Evolutionary conservation across 768 basidiomycete genomes (phyloP).

Genomic region (Mycena vitilis): DNA sequence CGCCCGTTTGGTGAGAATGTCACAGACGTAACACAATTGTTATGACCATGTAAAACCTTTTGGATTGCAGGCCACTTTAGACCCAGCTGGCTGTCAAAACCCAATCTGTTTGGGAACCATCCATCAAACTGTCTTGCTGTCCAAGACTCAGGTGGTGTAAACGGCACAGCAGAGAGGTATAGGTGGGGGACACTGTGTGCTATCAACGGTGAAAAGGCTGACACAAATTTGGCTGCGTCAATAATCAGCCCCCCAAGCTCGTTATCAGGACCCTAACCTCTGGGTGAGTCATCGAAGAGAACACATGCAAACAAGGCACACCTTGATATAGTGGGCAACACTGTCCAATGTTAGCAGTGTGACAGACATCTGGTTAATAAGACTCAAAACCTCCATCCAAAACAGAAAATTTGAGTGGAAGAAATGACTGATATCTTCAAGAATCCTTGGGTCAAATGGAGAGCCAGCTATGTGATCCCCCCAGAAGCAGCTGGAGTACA

Average conservation of each 20-base stretch:
- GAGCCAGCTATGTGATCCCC: background rate
- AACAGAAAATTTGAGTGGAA: background rate
- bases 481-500: slow-evolving; percentile 14
- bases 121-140: background rate
- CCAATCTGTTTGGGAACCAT: background rate
- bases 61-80: background rate
- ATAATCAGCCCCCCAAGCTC: background rate
- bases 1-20: background rate
- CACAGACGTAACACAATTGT: background rate
- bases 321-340: background rate
- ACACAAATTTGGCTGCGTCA: background rate
- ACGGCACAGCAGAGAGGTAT: background rate
- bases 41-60: background rate
- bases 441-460: background rate
- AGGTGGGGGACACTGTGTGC: background rate
- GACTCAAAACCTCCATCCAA: slow-evolving; percentile 15
- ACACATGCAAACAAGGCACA: background rate
- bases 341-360: background rate
- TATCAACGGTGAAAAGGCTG: background rate
- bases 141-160: background rate
- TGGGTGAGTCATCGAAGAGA: background rate
- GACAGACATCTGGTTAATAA: background rate
- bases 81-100: background rate
- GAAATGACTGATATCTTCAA: background rate
- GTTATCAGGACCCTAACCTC: background rate